Evolutionary conservation across 2,329 filamentous ascomycete genomes (phyloP), one percentile per base, ranked within the genome.

Genomic region (Dactylellina cionopaga): DNA sequence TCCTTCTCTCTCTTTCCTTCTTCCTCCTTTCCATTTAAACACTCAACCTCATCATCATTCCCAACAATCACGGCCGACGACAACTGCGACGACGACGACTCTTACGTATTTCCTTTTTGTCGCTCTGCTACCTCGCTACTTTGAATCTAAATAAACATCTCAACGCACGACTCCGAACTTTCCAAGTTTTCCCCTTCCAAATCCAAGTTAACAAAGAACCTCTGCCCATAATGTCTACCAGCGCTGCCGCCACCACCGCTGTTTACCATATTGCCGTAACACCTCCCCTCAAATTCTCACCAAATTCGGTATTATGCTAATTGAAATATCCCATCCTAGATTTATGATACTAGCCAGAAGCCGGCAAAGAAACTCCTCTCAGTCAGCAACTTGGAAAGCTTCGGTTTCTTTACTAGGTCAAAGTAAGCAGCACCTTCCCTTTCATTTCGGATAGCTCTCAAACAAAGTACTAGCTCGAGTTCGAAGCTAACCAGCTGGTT

Each of bases 211-310:
- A 35, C 6, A 35, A 35, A 35, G n/a, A 52, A 35, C 13, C 13
- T 41, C 10, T 25, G 9, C n/a, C 49, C 39, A 51, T 33, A 11
- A 66, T 66, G 62, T 31, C 51, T 27, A 24, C 33, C 22, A 25
- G 64, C 47, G 11, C 64, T 13, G 59, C 68, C 5, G 37, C 56
- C n/a, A 60, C 68, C 24, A 54, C 68, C 6, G 68, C 68, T 13
- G 68, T 72, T 46, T 72, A 54, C 15, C 58, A 72, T 29, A 72
- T 72, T 46, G 59, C 49, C 27, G 68, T 72, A 72, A 24, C 52
- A 10, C 31, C 25, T n/a, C 39, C 5, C 17, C 25, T 10, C 25
- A n/a, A n/a, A n/a, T n/a, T n/a, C 25, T 25, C 10, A 41, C 49
- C 11, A 19, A 29, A 15, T 19, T 47, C 15, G 7, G 11, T 33